phyloP scores from a whole-genome alignment of 352 stramenopile species.

The Globisporangium heterothallicum region DNA sequence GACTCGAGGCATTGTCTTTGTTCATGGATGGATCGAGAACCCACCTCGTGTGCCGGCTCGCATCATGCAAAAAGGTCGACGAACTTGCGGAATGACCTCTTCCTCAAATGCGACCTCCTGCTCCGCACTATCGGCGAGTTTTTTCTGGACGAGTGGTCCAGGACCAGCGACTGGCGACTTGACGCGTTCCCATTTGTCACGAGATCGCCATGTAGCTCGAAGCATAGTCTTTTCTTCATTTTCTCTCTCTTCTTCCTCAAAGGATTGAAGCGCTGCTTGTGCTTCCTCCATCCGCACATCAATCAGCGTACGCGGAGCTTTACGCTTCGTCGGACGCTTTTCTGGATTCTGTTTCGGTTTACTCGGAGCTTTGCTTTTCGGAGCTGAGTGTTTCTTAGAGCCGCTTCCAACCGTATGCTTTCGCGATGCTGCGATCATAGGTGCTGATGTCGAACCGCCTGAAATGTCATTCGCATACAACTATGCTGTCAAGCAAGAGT shows the following conservation, averaged over 20 bases:
- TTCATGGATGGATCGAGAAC: not conserved
- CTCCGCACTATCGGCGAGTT: not conserved
- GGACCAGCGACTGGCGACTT: too few species aligned
- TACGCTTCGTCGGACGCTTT: conserved; percentile 3
- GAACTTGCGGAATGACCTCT: conserved; percentile 1
- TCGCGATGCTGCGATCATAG: too few species aligned
- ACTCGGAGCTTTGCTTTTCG: too few species aligned
- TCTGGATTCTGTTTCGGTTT: conserved; percentile 1
- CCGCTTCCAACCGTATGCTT: too few species aligned
- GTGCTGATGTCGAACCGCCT: too few species aligned
- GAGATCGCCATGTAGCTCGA: not conserved
- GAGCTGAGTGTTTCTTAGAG: too few species aligned
- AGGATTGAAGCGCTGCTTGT: conserved; percentile 6
- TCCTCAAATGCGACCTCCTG: conserved; percentile 2
- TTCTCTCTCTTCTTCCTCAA: conserved; percentile 6
- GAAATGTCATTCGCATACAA: not conserved
- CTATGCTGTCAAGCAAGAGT: not conserved
- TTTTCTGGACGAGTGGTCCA: too few species aligned
- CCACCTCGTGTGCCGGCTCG: conserved; percentile 25
- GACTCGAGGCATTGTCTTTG: too few species aligned
- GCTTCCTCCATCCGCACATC: conserved; percentile 16
- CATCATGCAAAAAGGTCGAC: conserved; percentile 28
- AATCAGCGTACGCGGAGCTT: conserved; percentile 6
- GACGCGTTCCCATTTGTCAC: too few species aligned
- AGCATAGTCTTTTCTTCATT: not conserved